Conservation (phyloP, 768 basidiomycete genomes). For the Hydnum rufescens region DNA sequence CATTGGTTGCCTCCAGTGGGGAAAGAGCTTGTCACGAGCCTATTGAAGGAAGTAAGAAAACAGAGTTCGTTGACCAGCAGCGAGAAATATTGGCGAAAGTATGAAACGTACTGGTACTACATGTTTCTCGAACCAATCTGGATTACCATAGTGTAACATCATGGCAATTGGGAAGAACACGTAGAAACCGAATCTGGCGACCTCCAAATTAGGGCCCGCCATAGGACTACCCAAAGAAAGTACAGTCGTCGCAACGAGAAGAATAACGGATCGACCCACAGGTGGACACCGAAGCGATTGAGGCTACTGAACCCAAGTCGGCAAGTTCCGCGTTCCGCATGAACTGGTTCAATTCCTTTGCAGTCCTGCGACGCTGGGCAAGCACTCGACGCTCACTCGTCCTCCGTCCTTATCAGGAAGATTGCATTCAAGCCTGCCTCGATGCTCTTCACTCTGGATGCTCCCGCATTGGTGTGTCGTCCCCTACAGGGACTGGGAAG, state of each 20-base stretch:
- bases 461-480: conserved; percentile 61
- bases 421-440: conserved; percentile 57
- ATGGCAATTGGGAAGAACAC: conserved; percentile 68
- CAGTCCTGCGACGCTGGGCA: not conserved
- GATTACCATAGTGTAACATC: conserved; percentile 72
- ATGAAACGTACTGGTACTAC: conserved; percentile 33
- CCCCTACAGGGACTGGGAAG: conserved; percentile 74
- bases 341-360: not conserved
- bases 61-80: not conserved
- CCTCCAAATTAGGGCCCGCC: conserved; percentile 67
- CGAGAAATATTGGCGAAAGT: not conserved
- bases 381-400: not conserved
- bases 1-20: not conserved
- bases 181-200: conserved; percentile 79
- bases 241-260: not conserved
- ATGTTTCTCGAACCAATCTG: conserved; percentile 62
- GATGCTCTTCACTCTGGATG: conserved; percentile 47
- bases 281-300: no score
- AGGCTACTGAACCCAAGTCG: no score
- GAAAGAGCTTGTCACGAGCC: conserved; percentile 2
- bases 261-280: no score
- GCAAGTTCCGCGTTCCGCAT: no score
- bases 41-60: not conserved
- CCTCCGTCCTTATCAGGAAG: conserved; percentile 67
- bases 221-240: no score